Evolutionary conservation across 140 eudicot genomes (phyloP), one percentile per base, ranked within the genome.

Genomic region (Bidens hawaiensis): DNA sequence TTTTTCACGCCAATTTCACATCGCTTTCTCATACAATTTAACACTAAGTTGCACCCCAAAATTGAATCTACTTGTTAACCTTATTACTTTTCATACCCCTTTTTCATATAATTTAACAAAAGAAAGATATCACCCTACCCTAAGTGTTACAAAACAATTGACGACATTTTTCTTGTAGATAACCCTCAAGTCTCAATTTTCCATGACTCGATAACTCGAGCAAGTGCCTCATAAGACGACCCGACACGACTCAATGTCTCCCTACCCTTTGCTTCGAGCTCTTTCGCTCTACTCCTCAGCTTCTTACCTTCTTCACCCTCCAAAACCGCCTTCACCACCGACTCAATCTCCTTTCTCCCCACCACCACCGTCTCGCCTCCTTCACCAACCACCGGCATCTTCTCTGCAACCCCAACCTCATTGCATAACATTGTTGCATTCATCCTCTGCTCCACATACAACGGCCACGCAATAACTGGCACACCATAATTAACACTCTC

Each of bases 371-470:
- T 70, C 63, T 70, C 76, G 34, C 61, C 72, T 23, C 62, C 51
- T 0, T 57, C 74, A 0, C 68, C 68, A 36, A 43, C 65, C 22
- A 27, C 60, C 72, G 34, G 56, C 64, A 69, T 25, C 67, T 46
- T 72, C 33, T 76, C 47, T 19, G 89, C 94, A 55, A 76, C 83
- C 63, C 75, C 78, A 0, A 64, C 45, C 30, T 79, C 85, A 33
- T 67, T 69, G 48, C 53, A 64, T 16, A 85, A 45, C 76, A 76
- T 28, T 1, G 80, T 50, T 2, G 86, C 94, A 27, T 82, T 85
- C 89, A 79, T 76, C 67, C 77, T 68, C 28, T 85, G 94, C 77
- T 85, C 94, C 6, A 86, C 82, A 14, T 85, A 85, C 24, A 82
- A 53, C 12, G 89, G 94, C 89, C 86, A 79, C 6, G 72, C 94